Evolutionary conservation across 78 protist species (phyloP).

Genomic region (Dictyostelium firmibasis): DNA sequence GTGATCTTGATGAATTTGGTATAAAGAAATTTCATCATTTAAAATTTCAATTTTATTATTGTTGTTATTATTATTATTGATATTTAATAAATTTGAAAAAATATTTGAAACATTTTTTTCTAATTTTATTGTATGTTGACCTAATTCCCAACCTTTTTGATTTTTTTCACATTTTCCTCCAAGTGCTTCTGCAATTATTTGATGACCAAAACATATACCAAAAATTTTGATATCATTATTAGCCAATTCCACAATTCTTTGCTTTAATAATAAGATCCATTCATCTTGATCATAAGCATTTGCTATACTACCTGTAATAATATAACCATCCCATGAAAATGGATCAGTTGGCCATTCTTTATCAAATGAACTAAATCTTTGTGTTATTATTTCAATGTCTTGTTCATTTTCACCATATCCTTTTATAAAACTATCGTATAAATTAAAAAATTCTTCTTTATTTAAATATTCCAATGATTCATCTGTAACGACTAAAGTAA

Average conservation of each 20-base stretch:
- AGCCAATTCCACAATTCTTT: constrained; percentile 15
- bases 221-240: constrained; percentile 30
- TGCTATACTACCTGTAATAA: constrained; percentile 48
- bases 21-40: not conserved
- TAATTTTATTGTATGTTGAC: not conserved
- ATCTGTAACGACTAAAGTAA: constrained; percentile 11
- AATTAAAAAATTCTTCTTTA: not conserved
- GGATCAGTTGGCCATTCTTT: constrained; percentile 23
- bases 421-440: not conserved
- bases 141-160: constrained; percentile 52
- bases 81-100: not conserved
- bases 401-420: not conserved
- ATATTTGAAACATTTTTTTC: not conserved
- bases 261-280: constrained; percentile 50
- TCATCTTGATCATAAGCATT: constrained; percentile 23
- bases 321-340: constrained; percentile 41
- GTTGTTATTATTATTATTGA: not conserved
- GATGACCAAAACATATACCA: constrained; percentile 82
- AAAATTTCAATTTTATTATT: not conserved
- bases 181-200: constrained; percentile 33
- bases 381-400: not conserved
- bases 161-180: constrained; percentile 38
- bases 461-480: not conserved
- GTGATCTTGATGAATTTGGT: constrained; percentile 45
- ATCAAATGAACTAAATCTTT: not conserved